Percentiles rank a stretch among this genome's conserved stretches.
phyloP scores from a whole-genome alignment of 1,139 yeast species.

The Nakaseomyces sp. region DNA sequence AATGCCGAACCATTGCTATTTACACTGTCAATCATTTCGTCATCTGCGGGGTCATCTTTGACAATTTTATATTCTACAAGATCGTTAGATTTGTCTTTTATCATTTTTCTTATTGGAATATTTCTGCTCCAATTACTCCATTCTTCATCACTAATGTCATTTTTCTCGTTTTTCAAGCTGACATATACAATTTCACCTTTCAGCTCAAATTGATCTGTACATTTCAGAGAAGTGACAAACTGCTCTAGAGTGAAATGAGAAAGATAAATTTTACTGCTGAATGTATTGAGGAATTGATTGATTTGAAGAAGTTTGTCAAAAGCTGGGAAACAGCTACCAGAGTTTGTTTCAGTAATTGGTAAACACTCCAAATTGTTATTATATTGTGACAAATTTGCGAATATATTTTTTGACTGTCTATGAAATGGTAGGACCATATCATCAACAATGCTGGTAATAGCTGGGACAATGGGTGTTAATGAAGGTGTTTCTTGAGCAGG shows the following conservation, averaged over 20 bases:
- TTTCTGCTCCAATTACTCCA: slow-evolving; percentile 12
- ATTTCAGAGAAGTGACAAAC: slow-evolving; percentile 24
- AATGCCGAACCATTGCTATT: slow-evolving; percentile 23
- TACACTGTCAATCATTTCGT: slow-evolving; percentile 29
- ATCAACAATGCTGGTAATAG: slow-evolving; percentile 30
- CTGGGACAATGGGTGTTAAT: slow-evolving; percentile 10
- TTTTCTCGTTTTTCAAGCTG: slow-evolving; percentile 10
- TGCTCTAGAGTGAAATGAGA: slow-evolving; percentile 27
- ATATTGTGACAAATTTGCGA: slow-evolving; percentile 16
- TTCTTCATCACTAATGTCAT: slow-evolving; percentile 1
- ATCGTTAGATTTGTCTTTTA: slow-evolving; percentile 13
- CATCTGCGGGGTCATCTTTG: slow-evolving; percentile 26
- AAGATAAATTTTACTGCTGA: slow-evolving; percentile 21
- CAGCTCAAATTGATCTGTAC: slow-evolving; percentile 23
- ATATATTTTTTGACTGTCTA: slow-evolving; percentile 18
- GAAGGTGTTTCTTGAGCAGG: slow-evolving; percentile 8
- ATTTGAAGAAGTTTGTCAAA: slow-evolving; percentile 25
- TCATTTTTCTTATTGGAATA: slow-evolving; percentile 15
- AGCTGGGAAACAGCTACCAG: slow-evolving; percentile 11
- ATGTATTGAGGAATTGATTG: slow-evolving; percentile 28
- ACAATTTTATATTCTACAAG: slow-evolving; percentile 16
- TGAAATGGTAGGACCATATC: slow-evolving; percentile 31
- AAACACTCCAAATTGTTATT: slow-evolving; percentile 20
- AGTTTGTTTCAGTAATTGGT: slow-evolving; percentile 8
- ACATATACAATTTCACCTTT: slow-evolving; percentile 26